Conservation (phyloP, 805 yeast species). For the Saccharomycopsis olivae region DNA sequence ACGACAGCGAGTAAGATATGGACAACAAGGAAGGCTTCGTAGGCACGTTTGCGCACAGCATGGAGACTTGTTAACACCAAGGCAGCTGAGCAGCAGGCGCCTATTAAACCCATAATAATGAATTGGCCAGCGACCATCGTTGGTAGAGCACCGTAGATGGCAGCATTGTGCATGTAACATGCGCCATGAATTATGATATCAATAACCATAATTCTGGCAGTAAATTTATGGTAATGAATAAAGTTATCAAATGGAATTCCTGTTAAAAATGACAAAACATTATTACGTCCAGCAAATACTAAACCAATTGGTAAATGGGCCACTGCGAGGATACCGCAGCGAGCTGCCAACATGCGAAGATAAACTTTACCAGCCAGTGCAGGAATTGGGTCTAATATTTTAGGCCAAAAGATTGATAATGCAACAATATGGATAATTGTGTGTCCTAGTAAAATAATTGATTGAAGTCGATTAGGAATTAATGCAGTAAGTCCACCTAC, state of each 20-base stretch:
- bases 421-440: slow-evolving; percentile 24
- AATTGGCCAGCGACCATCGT: neutral
- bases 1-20: slow-evolving; percentile 48
- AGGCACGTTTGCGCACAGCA: slow-evolving; percentile 39
- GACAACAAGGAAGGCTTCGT: slow-evolving; percentile 49
- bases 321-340: slow-evolving; percentile 41
- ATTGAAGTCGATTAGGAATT: slow-evolving; percentile 31
- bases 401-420: slow-evolving; percentile 21
- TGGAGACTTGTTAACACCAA: slow-evolving; percentile 34
- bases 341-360: neutral
- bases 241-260: slow-evolving; percentile 56
- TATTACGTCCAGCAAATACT: slow-evolving; percentile 65
- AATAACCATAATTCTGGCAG: slow-evolving; percentile 37
- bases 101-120: no score
- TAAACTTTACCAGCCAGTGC: neutral
- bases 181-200: slow-evolving; percentile 8
- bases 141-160: neutral
- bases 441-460: slow-evolving; percentile 27
- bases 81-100: slow-evolving; percentile 35
- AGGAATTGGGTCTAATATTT: neutral
- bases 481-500: slow-evolving; percentile 13
- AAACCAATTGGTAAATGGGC: slow-evolving; percentile 48
- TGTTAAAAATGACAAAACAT: slow-evolving; percentile 48
- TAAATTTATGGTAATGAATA: slow-evolving; percentile 55
- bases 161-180: neutral